Percentiles rank a stretch among this genome's conserved stretches.
Evolutionary conservation across 2,329 filamentous ascomycete species (phyloP).

Genomic region (Myriangium duriaei): DNA sequence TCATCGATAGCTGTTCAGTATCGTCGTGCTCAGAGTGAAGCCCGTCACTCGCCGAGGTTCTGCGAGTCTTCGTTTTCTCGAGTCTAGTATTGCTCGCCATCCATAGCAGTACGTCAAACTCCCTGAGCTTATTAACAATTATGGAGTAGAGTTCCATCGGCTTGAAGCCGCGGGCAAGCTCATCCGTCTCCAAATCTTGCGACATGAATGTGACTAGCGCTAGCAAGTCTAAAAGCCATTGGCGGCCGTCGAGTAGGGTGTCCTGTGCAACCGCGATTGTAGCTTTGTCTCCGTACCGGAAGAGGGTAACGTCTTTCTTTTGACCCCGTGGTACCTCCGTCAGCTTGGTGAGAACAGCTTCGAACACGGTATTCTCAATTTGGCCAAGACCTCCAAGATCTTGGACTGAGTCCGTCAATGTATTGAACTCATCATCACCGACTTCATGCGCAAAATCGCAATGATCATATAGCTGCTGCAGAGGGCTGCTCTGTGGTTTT

Average conservation of each 20-base stretch:
- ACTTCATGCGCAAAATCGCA: constrained; percentile 68
- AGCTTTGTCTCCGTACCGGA: constrained; percentile 63
- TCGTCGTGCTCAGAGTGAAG: constrained; percentile 6
- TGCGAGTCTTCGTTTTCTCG: constrained; percentile 30
- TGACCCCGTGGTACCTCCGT: constrained; percentile 23
- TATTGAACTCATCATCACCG: constrained; percentile 65
- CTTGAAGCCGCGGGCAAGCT: constrained; percentile 55
- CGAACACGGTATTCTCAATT: constrained; percentile 39
- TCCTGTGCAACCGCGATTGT: constrained; percentile 70
- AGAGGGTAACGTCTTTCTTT: constrained; percentile 40
- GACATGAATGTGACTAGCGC: constrained; percentile 78
- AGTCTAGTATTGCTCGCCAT: constrained; percentile 35
- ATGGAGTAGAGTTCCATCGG: constrained; percentile 50
- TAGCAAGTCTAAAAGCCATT: constrained; percentile 68
- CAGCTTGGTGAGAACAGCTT: constrained; percentile 38
- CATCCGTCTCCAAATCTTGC: constrained; percentile 62
- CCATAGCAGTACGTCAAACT: constrained; percentile 63
- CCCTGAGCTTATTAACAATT: constrained; percentile 57
- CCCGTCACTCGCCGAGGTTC: constrained; percentile 1
- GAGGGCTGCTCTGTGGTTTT: constrained; percentile 27
- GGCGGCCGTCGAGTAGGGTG: constrained; percentile 57
- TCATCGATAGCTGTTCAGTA: constrained; percentile 15
- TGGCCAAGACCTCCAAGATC: constrained; percentile 45
- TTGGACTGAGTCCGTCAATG: constrained; percentile 57
- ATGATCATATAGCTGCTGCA: constrained; percentile 66